Evolutionary conservation across 352 stramenopile species (phyloP), one percentile per base, ranked within the genome.

Genomic region (Aphanomyces euteiches): DNA sequence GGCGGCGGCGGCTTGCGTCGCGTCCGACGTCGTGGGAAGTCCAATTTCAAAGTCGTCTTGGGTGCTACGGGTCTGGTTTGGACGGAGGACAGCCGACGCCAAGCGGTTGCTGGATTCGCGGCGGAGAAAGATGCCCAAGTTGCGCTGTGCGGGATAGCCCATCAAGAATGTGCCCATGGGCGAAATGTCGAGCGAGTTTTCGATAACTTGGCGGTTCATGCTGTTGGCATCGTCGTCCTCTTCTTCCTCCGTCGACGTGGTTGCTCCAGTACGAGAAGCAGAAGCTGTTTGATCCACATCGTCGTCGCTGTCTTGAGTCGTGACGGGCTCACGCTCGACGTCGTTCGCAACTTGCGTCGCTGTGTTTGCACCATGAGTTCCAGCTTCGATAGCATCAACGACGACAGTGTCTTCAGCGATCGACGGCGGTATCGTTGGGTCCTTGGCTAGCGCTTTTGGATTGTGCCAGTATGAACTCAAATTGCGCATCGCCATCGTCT

Each of bases 131-230:
- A 89, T 70, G 28, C 80, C 76, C 8, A 75, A 78, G 21, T 87
- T 80, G 21, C 81, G 77, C 5, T 79, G 75, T 4, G 78, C 77
- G 50, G 83, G 75, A 47, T 90, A 89, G 28, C 84, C 82, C 10
- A 93, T 88, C 7, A 93, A 75, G 58, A 82, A 81, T 66, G 89
- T 81, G 40, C 80, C 59, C 59, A 67, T 90, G 15, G 86, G 78
- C 2, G 84, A 92, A 83, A 93, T 92, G 56, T 93, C 83, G 47
- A 93, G 73, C 65, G 90, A 93, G 75, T 93, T 93, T 71, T 92
- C 86, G 56, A 93, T 93, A 19, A 79, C 86, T 39, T 91, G 82
- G 39, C 82, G 84, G 76, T 83, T 90, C 48, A 87, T 82, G 34
- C 84, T 70, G 47, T 86, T 77, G 12, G 6, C 56, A n/a, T 69